Percentiles rank a stretch among this genome's conserved stretches.
These are phyloP conservation scores for Macadamia integrifolia DNA, from an alignment of 164 flowering plant genomes.

Conservation along the genomic window DNA sequence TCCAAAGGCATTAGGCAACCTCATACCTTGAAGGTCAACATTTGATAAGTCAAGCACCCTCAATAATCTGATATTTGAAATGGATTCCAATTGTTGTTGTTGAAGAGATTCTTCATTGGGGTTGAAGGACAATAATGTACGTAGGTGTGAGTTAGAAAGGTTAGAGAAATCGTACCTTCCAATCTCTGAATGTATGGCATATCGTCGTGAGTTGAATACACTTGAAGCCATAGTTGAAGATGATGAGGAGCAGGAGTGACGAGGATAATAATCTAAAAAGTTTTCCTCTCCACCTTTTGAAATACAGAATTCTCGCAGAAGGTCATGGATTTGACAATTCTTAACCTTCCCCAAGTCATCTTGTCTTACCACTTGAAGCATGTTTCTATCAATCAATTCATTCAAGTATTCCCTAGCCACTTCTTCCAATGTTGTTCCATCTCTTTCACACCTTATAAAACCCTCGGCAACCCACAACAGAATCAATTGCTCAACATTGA, in stretches of 20 bases:
- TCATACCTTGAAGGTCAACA: not conserved
- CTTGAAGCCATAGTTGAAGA: not conserved
- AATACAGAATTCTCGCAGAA: conserved; percentile 5
- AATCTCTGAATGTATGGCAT: not conserved
- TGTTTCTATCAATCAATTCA: conserved; percentile 9
- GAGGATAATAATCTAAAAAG: not conserved
- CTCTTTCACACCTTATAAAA: not conserved
- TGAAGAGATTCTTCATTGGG: too few species aligned
- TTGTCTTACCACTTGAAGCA: conserved; percentile 7
- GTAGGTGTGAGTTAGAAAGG: not conserved
- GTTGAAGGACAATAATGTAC: not conserved
- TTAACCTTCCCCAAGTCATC: conserved; percentile 3
- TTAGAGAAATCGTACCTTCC: not conserved
- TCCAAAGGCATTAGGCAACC: conserved; percentile 5
- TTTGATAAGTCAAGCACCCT: not conserved
- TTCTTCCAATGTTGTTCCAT: conserved; percentile 10
- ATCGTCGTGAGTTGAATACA: not conserved
- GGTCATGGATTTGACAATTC: conserved; percentile 10
- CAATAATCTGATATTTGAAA: conserved; percentile 5
- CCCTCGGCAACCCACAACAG: conserved; percentile 9
- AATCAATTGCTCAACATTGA: not conserved
- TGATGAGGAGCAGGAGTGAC: too few species aligned
- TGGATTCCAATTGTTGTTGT: not conserved
- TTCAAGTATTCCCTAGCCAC: conserved; percentile 13
- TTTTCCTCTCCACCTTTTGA: conserved; percentile 9